Evolutionary conservation across 768 basidiomycete species (phyloP), one percentile per base, ranked within the genome.

Genomic region (Strobilomyces echinocephalus): DNA sequence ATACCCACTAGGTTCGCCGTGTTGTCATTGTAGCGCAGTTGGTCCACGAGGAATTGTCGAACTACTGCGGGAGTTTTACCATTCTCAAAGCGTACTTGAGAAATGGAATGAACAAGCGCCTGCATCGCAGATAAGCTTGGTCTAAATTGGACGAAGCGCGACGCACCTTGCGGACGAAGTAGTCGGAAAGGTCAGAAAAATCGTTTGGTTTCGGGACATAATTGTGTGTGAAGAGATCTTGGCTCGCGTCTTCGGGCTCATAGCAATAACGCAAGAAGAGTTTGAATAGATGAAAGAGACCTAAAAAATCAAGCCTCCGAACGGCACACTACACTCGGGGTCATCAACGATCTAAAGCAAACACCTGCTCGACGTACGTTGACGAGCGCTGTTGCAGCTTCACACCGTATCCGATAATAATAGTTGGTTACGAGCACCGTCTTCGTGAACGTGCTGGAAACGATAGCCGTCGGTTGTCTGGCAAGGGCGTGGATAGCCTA

Each of bases 181-280:
- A 97, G 60, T 97, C 91, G 0, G 92, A 73, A 30, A 97, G 73
- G 60, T 97, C 91, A 52, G 85, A 82, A 68, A 98, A 98, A 61
- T 97, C 88, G 65, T 97, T 98, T 15, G 95, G 91, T 60, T 90
- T 86, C 2, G 95, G 95, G n/a, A 95, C 89, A 68, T 90, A 94
- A 38, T 83, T 88, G 66, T 93, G 89, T 8, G 76, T 76, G 68
- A 95, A 95, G 7, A 94, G 76, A 64, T 94, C 90, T 65, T 90
- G 87, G 55, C 81, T 84, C 16, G 76, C 70, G 57, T 92, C 88
- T 65, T 90, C 85, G 0, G 91, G 88, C 20, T 94, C 90, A 65
- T 94, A 95, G 59, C 88, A 97, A 63, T 94, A 86, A 21, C 87
- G 83, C 42, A 94, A 76, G 70, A 95, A 97, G 24, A 98, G 78